Conservation (phyloP, 2,329 filamentous ascomycete species). For the Phialemonium atrogriseum region DNA sequence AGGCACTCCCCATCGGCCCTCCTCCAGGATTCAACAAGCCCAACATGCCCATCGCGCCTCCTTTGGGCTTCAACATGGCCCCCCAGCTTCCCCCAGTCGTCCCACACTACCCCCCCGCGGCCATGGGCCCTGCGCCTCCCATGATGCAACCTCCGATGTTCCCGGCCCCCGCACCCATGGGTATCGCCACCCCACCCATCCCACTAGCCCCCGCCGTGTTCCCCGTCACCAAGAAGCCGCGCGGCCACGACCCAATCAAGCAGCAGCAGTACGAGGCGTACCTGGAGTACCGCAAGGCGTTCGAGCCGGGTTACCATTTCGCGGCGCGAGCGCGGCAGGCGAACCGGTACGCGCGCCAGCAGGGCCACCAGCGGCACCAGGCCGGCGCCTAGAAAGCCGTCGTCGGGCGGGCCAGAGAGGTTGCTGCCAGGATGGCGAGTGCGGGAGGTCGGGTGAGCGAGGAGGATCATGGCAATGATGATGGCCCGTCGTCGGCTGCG, state of each 20-base stretch:
- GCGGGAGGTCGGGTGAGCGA: not conserved
- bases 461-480: not conserved
- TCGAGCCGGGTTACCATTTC: slow-evolving; percentile 37
- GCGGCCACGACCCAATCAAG: slow-evolving; percentile 27
- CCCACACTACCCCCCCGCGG: too few relatives aligned
- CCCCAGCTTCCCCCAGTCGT: too few relatives aligned
- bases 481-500: too few relatives aligned
- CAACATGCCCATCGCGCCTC: too few relatives aligned
- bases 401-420: not conserved
- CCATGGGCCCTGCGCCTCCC: too few relatives aligned
- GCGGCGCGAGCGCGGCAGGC: slow-evolving; percentile 37
- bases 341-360: slow-evolving; percentile 15
- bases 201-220: slow-evolving; percentile 14
- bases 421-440: not conserved
- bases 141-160: not conserved
- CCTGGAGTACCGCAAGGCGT: slow-evolving; percentile 39
- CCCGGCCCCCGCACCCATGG: too few relatives aligned
- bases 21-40: too few relatives aligned
- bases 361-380: slow-evolving; percentile 7
- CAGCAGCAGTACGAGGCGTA: slow-evolving; percentile 40
- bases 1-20: too few relatives aligned
- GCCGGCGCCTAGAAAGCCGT: not conserved
- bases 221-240: slow-evolving; percentile 27
- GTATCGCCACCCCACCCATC: slow-evolving; percentile 14
- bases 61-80: too few relatives aligned